These are phyloP conservation scores for Candida xyloterini DNA, from an alignment of 805 yeast genomes.

Conservation along the genomic window DNA sequence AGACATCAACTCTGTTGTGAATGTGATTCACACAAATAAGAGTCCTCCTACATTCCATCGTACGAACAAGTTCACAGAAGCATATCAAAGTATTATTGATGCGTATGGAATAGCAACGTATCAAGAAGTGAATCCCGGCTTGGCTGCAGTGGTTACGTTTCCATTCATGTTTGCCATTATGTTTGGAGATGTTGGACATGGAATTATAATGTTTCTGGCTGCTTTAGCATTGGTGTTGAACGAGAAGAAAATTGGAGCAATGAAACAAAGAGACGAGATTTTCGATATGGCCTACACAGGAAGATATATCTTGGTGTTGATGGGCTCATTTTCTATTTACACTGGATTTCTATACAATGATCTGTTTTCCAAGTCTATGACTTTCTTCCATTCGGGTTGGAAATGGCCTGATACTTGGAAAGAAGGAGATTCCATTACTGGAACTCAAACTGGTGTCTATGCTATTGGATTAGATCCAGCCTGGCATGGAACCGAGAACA, in stretches of 20 bases:
- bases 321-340: constrained; percentile 73
- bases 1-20: constrained; percentile 49
- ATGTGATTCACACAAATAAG: constrained; percentile 60
- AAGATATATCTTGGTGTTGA: constrained; percentile 61
- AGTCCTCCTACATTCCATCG: constrained; percentile 72
- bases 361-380: constrained; percentile 66
- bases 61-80: constrained; percentile 65
- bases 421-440: constrained; percentile 47
- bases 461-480: constrained; percentile 66
- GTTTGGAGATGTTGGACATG: constrained; percentile 84
- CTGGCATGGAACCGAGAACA: constrained; percentile 82
- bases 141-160: constrained; percentile 71
- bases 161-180: constrained; percentile 82
- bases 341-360: constrained; percentile 75
- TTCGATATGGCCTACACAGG: constrained; percentile 76
- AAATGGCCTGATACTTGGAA: constrained; percentile 55
- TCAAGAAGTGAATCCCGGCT: constrained; percentile 72
- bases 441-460: constrained; percentile 49
- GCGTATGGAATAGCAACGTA: constrained; percentile 79
- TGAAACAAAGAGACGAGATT: constrained; percentile 64
- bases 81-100: constrained; percentile 68
- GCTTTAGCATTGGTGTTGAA: constrained; percentile 53
- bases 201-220: constrained; percentile 56
- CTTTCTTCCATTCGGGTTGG: constrained; percentile 70
- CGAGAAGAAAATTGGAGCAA: constrained; percentile 48